Base-by-base conservation (phyloP, 2,329 filamentous ascomycete species). In the Volutella citrinella region DNA sequence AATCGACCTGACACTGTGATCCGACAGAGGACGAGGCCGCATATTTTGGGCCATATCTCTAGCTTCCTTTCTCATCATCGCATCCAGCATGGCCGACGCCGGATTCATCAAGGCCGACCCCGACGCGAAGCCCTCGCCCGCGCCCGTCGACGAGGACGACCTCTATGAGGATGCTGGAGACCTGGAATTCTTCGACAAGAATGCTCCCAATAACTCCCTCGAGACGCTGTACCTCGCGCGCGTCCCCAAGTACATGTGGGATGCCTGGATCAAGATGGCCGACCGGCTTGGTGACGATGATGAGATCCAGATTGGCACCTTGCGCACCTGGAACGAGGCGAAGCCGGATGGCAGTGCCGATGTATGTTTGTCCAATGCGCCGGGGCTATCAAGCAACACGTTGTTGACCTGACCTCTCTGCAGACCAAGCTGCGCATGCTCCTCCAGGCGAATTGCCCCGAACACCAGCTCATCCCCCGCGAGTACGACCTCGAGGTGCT, bases 401-500 rank as follows among this genome's bases (percentile, higher is more conserved):
- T 17, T 35, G 24, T n/a, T n/a, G n/a, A n/a, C n/a, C 38, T 51
- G 24, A 47, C 30, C 29, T 10, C 11, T 8, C 19, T 16, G 17
- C 45, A 58, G 41, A 62, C 57, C 16, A 61, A 69, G 57, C 60
- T 65, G 40, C 69, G 68, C 38, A 84, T 95, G 65, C 75, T 88
- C 43, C 72, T 95, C 26, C 69, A 74, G 51, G 72, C 72, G 15
- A 72, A 80, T 32, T 69, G 83, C 31, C 69, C 76, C 7, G 72
- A 80, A 43, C 88, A 95, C 57, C 75, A 83, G 48, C 66, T 74
- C 6, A 72, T 96, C n/a, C 89, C 90, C 10, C 87, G 87, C 55
- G 88, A 95, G 55, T 98, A 96, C 64, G 78, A 87, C 47, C 68
- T 97, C 38, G 81, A 88, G 28, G 72, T 88, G 28, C 81, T 64